Evolutionary conservation across 768 basidiomycete species (phyloP).

Genomic region (Tephrocybe sp.): DNA sequence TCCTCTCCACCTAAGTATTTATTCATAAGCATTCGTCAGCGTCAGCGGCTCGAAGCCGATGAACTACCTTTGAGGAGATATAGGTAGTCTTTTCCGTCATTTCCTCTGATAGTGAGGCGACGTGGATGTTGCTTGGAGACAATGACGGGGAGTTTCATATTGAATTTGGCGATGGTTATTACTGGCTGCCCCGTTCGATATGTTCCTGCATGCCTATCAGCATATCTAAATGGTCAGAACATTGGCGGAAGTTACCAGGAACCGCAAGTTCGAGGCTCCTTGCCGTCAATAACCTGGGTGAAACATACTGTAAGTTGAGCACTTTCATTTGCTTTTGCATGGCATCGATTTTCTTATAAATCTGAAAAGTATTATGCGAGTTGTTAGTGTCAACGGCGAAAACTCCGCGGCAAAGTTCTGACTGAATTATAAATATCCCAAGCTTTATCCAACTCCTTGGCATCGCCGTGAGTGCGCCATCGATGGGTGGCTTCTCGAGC

Average conservation of each 20-base stretch:
- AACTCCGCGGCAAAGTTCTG: slow-evolving; percentile 21
- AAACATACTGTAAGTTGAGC: slow-evolving; percentile 95
- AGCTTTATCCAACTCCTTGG: slow-evolving; percentile 88
- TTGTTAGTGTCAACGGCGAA: too few species aligned
- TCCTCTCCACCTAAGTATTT: slow-evolving; percentile 83
- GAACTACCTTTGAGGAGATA: slow-evolving; percentile 82
- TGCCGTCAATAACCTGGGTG: slow-evolving; percentile 85
- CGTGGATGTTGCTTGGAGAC: slow-evolving; percentile 96
- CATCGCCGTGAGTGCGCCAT: slow-evolving; percentile 83
- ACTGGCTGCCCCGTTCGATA: slow-evolving; percentile 86
- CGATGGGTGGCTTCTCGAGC: slow-evolving; percentile 88
- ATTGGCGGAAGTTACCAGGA: slow-evolving; percentile 55
- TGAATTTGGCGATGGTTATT: slow-evolving; percentile 79
- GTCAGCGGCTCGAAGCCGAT: background rate
- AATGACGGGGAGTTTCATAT: slow-evolving; percentile 88
- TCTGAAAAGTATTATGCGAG: slow-evolving; percentile 44
- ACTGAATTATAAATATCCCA: slow-evolving; percentile 99
- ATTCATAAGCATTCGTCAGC: background rate
- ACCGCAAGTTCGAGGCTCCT: slow-evolving; percentile 91
- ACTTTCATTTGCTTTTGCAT: slow-evolving; percentile 84
- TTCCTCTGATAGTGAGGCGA: slow-evolving; percentile 80
- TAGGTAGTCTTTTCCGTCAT: slow-evolving; percentile 90
- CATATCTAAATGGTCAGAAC: background rate
- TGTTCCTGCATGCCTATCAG: slow-evolving; percentile 60
- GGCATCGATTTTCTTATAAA: slow-evolving; percentile 95